phyloP scores from a whole-genome alignment of 2,329 filamentous ascomycete species.

The Aspergillus fumigatus region DNA sequence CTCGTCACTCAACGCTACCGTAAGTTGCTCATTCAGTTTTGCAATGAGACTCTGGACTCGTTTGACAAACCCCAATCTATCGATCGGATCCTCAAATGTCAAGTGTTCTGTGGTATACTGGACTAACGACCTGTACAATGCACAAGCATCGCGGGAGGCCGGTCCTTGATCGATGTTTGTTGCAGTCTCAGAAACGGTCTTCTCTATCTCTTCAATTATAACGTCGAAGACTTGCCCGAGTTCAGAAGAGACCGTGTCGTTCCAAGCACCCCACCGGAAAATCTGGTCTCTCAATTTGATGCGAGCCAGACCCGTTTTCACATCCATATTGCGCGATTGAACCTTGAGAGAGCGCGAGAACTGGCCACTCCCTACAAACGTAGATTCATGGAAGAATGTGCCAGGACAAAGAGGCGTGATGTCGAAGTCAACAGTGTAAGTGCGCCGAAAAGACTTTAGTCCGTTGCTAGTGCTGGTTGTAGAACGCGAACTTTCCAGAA shows the following conservation, averaged over 20 bases:
- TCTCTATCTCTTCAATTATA: constrained; percentile 24
- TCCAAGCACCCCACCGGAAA: constrained; percentile 52
- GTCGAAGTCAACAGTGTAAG: constrained; percentile 52
- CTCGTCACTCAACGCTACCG: constrained; percentile 12
- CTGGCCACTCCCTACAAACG: constrained; percentile 56
- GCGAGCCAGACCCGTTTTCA: constrained; percentile 32
- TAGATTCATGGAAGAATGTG: constrained; percentile 53
- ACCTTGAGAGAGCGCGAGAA: constrained; percentile 45
- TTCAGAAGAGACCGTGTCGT: constrained; percentile 49
- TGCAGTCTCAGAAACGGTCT: constrained; percentile 3
- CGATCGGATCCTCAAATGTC: constrained; percentile 52
- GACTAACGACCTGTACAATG: constrained; percentile 41
- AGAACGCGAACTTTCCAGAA: constrained; percentile 1
- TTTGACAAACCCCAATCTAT: constrained; percentile 45
- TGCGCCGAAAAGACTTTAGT: constrained; percentile 45
- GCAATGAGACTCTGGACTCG: constrained; percentile 33
- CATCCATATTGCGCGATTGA: constrained; percentile 41
- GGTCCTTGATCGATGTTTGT: constrained; percentile 1
- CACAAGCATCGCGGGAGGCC: neutral
- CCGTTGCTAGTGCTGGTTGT: constrained; percentile 32
- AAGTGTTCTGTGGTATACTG: constrained; percentile 47
- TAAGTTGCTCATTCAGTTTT: constrained; percentile 35
- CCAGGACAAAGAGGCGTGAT: constrained; percentile 46
- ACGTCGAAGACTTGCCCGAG: constrained; percentile 34
- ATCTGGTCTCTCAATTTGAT: constrained; percentile 33